These are phyloP conservation scores for Uronychia setigera DNA, from an alignment of 73 alveolate genomes.

Conservation along the genomic window DNA sequence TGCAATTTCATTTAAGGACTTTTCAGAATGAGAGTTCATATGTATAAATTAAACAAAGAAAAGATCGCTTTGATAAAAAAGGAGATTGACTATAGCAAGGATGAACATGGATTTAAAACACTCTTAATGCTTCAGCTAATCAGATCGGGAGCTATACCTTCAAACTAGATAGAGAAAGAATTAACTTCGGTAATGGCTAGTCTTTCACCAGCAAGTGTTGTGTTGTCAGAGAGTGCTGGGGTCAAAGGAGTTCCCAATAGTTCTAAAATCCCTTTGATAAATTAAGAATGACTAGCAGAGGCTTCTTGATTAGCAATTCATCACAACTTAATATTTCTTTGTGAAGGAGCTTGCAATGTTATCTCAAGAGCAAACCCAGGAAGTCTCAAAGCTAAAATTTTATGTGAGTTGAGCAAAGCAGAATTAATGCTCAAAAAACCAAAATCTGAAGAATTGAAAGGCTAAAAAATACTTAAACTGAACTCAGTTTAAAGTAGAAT, in stretches of 20 bases:
- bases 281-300: conserved; percentile 80
- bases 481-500: conserved; percentile 65
- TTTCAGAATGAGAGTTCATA: conserved; percentile 93
- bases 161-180: conserved; percentile 95
- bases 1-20: conserved; percentile 89
- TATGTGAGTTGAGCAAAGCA: conserved; percentile 80
- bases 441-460: conserved; percentile 61
- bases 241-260: background rate
- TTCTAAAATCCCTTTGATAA: conserved; percentile 58
- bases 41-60: conserved; percentile 91
- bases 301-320: conserved; percentile 79
- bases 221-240: background rate
- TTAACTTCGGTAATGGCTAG: conserved; percentile 87
- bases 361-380: conserved; percentile 64
- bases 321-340: conserved; percentile 64
- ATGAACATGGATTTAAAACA: conserved; percentile 85
- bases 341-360: conserved; percentile 69
- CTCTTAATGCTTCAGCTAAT: conserved; percentile 85
- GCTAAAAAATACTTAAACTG: conserved; percentile 79
- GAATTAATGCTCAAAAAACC: conserved; percentile 76
- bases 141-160: conserved; percentile 91
- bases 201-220: conserved; percentile 79
- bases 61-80: conserved; percentile 86
- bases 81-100: conserved; percentile 89
- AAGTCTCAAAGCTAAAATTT: conserved; percentile 68